phyloP scores from a whole-genome alignment of 2,329 filamentous ascomycete species.

The Trichoderma guizhouense region DNA sequence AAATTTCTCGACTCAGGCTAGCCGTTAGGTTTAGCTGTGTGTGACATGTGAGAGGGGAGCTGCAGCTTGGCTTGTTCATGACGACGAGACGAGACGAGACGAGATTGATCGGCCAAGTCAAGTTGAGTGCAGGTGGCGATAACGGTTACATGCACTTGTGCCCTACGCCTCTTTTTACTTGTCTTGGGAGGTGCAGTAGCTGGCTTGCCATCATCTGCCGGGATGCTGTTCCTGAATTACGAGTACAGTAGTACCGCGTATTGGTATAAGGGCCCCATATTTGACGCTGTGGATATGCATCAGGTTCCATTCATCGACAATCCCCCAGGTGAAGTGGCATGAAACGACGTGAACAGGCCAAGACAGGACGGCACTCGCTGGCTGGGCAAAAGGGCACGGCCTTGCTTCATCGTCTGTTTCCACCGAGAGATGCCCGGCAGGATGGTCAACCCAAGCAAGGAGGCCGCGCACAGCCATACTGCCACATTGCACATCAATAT shows the following conservation, averaged over 20 bases:
- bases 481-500: neutral
- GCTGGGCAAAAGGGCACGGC: neutral
- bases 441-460: neutral
- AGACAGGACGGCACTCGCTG: neutral
- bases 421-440: neutral
- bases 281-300: slow-evolving; percentile 14
- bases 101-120: neutral
- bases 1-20: neutral
- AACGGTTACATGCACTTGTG: neutral
- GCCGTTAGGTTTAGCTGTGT: neutral
- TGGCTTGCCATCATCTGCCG: neutral
- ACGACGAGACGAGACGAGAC: neutral
- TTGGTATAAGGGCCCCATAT: neutral
- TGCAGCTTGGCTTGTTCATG: neutral
- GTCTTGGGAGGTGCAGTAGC: neutral
- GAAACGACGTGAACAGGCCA: neutral
- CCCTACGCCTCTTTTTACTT: no score
- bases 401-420: neutral
- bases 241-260: neutral
- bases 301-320: neutral
- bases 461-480: neutral
- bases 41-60: neutral
- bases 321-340: neutral
- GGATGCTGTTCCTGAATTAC: neutral
- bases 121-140: neutral